Percentiles rank a stretch among this genome's conserved stretches.
Conservation (phyloP, 768 basidiomycete genomes). For the Tulasnella calospora region DNA sequence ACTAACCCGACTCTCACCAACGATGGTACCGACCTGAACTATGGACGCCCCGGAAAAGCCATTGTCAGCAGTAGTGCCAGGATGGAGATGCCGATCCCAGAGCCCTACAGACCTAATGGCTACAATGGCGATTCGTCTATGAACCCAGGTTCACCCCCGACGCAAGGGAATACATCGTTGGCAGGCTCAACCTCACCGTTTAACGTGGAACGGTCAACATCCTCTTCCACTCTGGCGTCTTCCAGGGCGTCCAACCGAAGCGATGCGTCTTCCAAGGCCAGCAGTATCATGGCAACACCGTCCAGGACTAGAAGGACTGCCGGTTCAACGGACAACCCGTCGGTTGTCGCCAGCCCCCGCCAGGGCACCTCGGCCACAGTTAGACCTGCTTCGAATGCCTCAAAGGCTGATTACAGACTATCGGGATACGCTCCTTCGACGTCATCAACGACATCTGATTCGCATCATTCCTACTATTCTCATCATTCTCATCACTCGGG, state of each 20-base stretch:
- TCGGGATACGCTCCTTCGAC: constrained; percentile 37
- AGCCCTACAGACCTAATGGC: background rate
- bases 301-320: constrained; percentile 7
- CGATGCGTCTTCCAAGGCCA: constrained; percentile 6
- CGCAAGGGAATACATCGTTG: constrained; percentile 30
- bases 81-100: constrained; percentile 17
- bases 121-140: constrained; percentile 11
- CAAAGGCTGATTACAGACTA: constrained; percentile 38
- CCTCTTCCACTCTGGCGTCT: constrained; percentile 19
- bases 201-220: constrained; percentile 19
- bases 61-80: background rate
- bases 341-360: constrained; percentile 1
- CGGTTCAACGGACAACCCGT: constrained; percentile 18
- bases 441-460: constrained; percentile 44
- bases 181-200: constrained; percentile 12
- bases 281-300: background rate
- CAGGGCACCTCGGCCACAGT: background rate
- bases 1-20: constrained; percentile 75
- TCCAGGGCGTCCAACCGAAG: background rate
- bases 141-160: background rate
- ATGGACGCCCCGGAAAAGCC: constrained; percentile 39
- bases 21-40: constrained; percentile 67
- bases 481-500: constrained; percentile 41
- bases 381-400: constrained; percentile 32
- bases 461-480: constrained; percentile 47